A percentile compares a stretch with the other conserved stretches of the same genome.
These are phyloP conservation scores for Senna siamea DNA, from an alignment of 306 rosid species.

Conservation along the genomic window DNA sequence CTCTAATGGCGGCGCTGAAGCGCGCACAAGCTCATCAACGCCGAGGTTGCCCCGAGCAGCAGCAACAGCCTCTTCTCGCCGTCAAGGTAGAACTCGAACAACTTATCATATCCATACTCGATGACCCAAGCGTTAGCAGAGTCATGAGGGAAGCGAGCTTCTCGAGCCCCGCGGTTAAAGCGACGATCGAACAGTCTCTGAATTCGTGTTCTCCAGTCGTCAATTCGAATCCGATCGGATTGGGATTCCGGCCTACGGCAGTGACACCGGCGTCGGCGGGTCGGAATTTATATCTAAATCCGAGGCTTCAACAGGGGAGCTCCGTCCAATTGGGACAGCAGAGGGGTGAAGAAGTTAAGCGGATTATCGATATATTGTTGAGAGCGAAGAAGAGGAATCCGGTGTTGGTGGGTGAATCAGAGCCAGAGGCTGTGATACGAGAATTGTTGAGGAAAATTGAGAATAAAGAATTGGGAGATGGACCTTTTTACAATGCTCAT, in stretches of 20 bases:
- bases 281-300: conserved; percentile 77
- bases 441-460: conserved; percentile 78
- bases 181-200: conserved; percentile 82
- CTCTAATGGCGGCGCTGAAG: conserved; percentile 91
- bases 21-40: conserved; percentile 99
- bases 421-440: conserved; percentile 76
- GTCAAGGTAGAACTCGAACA: conserved; percentile 96
- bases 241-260: conserved; percentile 66
- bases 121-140: conserved; percentile 95
- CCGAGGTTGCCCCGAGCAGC: conserved; percentile 95
- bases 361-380: conserved; percentile 65
- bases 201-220: conserved; percentile 49
- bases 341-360: conserved; percentile 72
- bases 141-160: conserved; percentile 97
- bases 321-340: conserved; percentile 53
- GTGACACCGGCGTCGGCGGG: conserved; percentile 20
- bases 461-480: conserved; percentile 66
- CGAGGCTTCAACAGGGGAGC: conserved; percentile 74
- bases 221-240: conserved; percentile 61
- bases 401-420: conserved; percentile 87
- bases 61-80: conserved; percentile 92
- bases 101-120: conserved; percentile 88
- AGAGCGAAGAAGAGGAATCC: conserved; percentile 81
- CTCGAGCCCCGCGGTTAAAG: conserved; percentile 88
- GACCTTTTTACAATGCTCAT: conserved; percentile 51